A percentile compares a stretch with the other conserved stretches of the same genome.
These are phyloP conservation scores for Leccinum sublutescens DNA, from an alignment of 768 basidiomycete genomes.

Conservation along the genomic window DNA sequence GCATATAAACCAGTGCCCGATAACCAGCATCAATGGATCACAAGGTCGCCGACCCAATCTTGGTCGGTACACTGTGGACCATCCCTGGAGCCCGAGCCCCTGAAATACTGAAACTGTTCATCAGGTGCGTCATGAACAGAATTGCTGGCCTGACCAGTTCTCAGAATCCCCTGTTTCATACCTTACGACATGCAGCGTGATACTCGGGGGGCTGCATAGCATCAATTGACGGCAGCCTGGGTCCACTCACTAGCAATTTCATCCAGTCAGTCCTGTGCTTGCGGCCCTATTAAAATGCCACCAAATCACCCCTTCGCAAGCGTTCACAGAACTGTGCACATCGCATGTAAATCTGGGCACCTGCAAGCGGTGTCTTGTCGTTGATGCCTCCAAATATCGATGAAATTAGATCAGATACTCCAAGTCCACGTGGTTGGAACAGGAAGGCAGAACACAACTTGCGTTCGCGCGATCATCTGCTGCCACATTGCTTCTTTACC, in stretches of 20 bases:
- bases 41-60: not conserved
- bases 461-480: not conserved
- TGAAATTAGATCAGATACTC: not conserved
- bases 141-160: not conserved
- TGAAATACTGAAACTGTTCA: not conserved
- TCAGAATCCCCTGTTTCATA: not conserved
- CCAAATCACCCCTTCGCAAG: not conserved
- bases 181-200: slow-evolving; percentile 8
- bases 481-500: not conserved
- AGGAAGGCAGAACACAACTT: not conserved
- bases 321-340: not conserved
- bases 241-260: not conserved
- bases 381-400: not conserved
- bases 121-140: not conserved
- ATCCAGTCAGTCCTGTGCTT: not conserved
- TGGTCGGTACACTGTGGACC: not conserved
- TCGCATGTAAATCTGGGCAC: not conserved
- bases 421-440: not conserved
- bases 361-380: not conserved
- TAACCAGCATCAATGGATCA: slow-evolving; percentile 2
- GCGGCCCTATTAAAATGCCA: not conserved
- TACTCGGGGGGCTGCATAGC: not conserved
- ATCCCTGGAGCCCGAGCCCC: not conserved
- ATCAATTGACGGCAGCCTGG: not conserved
- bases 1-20: not conserved